Evolutionary conservation across 129 eudicot genomes (phyloP), one percentile per base, ranked within the genome.

Genomic region (Ambrosia artemisiifolia): DNA sequence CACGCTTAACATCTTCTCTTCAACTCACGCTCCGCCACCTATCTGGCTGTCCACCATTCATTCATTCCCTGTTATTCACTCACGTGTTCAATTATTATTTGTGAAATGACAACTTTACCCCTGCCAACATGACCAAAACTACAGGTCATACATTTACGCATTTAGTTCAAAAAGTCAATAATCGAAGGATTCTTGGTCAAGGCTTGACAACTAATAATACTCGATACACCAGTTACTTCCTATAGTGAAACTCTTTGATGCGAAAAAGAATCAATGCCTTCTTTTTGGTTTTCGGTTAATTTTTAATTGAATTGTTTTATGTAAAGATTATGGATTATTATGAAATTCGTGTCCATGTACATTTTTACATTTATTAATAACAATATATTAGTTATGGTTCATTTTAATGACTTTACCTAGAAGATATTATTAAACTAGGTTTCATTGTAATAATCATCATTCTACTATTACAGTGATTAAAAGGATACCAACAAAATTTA

Each of bases 11-110:
- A 17, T 20, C 75, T 19, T 38, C 65, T 70, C 51, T 36, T 51
- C 40, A 64, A 33, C 7, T 70, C 74, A 70, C 74, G 64, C 63
- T 69, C 35, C 74, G 64, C 64, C 74, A 70, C 75, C 75, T 54
- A 51, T 70, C 38, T 70, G 53, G 55, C 55, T 49, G 55, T 49
- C 20, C 55, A 49, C 49, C 75, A 36, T 55, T 53, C 53, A 70
- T 50, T 35, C 43, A 36, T 54, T 55, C 40, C 17, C 11, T 35
- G 40, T 19, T 70, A 35, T 70, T 55, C 65, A 11, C 30, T 70
- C 75, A 70, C 75, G 75, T 70, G 30, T 38, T 70, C 75, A 55
- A 51, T 11, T 54, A 35, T 18, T 5, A 4, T 2, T 54, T 3
- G 8, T 36, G 9, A 36, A 49, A 36, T 70, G 24, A 70, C 75